A percentile compares a stretch with the other conserved stretches of the same genome.
Conservation (phyloP, 345 rosid genomes). For the Eucalyptus virginea region DNA sequence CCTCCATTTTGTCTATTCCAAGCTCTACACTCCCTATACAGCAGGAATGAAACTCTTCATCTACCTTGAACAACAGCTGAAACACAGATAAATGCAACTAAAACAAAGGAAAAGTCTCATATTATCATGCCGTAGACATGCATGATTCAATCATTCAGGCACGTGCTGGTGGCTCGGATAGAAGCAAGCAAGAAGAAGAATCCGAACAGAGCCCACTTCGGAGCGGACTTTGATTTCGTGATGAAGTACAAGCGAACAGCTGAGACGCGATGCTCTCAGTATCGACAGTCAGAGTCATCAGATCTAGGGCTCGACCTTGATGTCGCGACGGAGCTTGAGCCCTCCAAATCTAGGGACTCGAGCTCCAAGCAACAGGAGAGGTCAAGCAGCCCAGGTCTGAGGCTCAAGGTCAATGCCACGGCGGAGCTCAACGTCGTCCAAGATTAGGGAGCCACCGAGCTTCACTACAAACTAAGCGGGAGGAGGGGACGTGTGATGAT, state of each 20-base stretch:
- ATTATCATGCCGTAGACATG: neutral
- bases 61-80: neutral
- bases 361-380: neutral
- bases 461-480: neutral
- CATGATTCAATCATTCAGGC: neutral
- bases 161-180: slow-evolving; percentile 74
- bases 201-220: slow-evolving; percentile 68
- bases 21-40: neutral
- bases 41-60: neutral
- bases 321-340: neutral
- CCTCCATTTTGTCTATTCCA: neutral
- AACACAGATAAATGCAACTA: neutral
- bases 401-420: neutral
- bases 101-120: neutral
- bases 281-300: slow-evolving; percentile 70
- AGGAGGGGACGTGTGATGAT: neutral
- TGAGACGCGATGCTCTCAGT: slow-evolving; percentile 70
- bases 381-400: neutral
- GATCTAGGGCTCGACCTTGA: slow-evolving; percentile 14
- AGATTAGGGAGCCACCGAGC: neutral
- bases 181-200: slow-evolving; percentile 86
- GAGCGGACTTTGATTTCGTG: slow-evolving; percentile 64
- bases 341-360: neutral
- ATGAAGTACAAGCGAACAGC: slow-evolving; percentile 73
- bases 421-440: neutral